A percentile compares a stretch with the other conserved stretches of the same genome.
These are phyloP conservation scores for Pseudisothecium myosuroides DNA, from an alignment of 225 moss, liverwort and hornwort genomes.

Conservation along the genomic window DNA sequence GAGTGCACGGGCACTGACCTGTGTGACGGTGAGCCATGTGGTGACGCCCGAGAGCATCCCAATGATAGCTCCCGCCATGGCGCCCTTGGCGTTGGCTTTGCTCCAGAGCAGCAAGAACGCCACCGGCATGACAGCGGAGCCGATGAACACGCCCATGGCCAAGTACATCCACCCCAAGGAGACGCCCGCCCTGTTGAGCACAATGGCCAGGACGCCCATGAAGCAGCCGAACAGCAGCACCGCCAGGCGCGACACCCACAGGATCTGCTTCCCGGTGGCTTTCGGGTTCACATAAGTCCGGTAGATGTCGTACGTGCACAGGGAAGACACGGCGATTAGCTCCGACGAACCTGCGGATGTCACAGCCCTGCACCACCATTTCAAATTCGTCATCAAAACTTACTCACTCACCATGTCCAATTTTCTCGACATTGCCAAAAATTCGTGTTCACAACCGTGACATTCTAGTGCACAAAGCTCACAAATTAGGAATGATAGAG, in stretches of 20 bases:
- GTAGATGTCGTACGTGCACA: constrained; percentile 80
- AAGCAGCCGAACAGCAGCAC: constrained; percentile 60
- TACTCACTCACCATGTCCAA: too few species aligned
- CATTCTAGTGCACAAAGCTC: too few species aligned
- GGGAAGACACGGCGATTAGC: constrained; percentile 68
- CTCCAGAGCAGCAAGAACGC: constrained; percentile 80
- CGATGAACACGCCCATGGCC: constrained; percentile 87
- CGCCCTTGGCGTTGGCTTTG: constrained; percentile 59
- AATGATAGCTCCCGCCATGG: constrained; percentile 40
- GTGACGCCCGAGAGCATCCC: constrained; percentile 46
- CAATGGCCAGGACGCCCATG: constrained; percentile 73
- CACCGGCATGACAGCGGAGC: constrained; percentile 75
- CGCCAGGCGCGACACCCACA: constrained; percentile 38
- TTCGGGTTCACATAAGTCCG: constrained; percentile 75
- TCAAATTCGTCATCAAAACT: not conserved
- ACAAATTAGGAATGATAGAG: not conserved
- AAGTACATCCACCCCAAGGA: constrained; percentile 84
- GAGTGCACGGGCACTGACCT: not conserved
- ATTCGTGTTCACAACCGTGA: not conserved
- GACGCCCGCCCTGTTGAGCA: constrained; percentile 64
- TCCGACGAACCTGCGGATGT: constrained; percentile 81
- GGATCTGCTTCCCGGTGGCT: constrained; percentile 52
- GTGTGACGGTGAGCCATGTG: constrained; percentile 58
- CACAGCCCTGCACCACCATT: constrained; percentile 50
- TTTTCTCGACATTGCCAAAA: not conserved